Percentiles rank a stretch among this genome's conserved stretches.
Conservation (phyloP, 495 filamentous ascomycete species). For the Talaromyces liani region DNA sequence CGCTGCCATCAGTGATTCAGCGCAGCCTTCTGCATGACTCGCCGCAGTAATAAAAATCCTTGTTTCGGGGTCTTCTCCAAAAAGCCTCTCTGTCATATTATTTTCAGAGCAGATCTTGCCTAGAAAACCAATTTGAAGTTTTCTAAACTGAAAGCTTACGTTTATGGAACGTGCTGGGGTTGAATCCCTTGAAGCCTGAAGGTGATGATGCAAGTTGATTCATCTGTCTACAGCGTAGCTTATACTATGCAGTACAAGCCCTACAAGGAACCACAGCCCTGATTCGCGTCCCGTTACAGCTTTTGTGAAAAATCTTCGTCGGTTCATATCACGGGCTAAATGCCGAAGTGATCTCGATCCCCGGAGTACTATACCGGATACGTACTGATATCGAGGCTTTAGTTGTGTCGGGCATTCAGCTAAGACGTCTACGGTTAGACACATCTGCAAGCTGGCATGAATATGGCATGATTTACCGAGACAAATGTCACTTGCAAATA, state of each 20-base stretch:
- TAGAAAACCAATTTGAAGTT: background rate
- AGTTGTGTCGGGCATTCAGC: background rate
- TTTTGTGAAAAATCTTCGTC: background rate
- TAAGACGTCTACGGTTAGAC: background rate
- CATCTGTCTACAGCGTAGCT: background rate
- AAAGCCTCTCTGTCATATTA: background rate
- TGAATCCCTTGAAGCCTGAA: background rate
- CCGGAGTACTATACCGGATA: background rate
- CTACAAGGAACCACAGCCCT: background rate
- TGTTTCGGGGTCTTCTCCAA: background rate
- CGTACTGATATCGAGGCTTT: background rate
- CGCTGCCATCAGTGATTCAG: background rate
- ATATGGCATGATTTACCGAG: background rate
- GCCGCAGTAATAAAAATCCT: background rate
- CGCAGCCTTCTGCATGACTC: background rate
- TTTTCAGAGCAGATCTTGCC: background rate
- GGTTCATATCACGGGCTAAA: background rate
- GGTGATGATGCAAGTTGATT: background rate
- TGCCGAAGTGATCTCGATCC: background rate
- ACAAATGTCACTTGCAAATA: background rate
- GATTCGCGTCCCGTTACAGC: background rate
- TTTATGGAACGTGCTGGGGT: background rate
- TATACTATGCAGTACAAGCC: background rate
- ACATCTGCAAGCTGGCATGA: background rate
- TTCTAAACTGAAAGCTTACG: background rate